Evolutionary conservation across 768 basidiomycete genomes (phyloP).

Genomic region (Boletus barrowsii): DNA sequence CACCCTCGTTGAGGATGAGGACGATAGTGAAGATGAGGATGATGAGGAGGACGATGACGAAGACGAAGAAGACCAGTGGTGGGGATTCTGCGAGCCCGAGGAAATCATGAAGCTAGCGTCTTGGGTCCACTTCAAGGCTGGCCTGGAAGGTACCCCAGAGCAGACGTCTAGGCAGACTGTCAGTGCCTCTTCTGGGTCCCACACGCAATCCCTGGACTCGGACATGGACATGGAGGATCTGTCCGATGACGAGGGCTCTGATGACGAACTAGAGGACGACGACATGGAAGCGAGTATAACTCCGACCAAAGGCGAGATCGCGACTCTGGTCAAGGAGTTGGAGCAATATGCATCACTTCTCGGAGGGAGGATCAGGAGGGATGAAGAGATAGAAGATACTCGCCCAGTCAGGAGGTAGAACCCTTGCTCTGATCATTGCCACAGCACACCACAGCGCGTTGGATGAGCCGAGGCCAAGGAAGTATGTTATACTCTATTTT

Average conservation of each 20-base stretch:
- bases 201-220: neutral
- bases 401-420: conserved; percentile 8
- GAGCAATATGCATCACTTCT: conserved; percentile 60
- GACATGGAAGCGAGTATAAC: neutral
- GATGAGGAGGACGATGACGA: conserved; percentile 27
- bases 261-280: conserved; percentile 1
- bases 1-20: conserved; percentile 21
- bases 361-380: conserved; percentile 49
- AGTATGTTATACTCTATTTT: conserved; percentile 28
- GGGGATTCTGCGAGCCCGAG: conserved; percentile 65
- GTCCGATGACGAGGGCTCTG: conserved; percentile 7
- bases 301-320: conserved; percentile 36
- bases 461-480: neutral
- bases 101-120: conserved; percentile 65
- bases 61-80: conserved; percentile 54
- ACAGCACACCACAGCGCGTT: conserved; percentile 8
- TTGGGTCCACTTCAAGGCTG: conserved; percentile 57
- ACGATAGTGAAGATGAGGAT: conserved; percentile 24
- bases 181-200: neutral
- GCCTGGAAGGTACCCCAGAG: conserved; percentile 29
- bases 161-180: conserved; percentile 5
- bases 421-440: neutral
- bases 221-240: conserved; percentile 23
- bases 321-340: conserved; percentile 49
- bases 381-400: conserved; percentile 22